Conservation (phyloP, 176 grass and related monocot species). For the Rhynchospora breviuscula region DNA sequence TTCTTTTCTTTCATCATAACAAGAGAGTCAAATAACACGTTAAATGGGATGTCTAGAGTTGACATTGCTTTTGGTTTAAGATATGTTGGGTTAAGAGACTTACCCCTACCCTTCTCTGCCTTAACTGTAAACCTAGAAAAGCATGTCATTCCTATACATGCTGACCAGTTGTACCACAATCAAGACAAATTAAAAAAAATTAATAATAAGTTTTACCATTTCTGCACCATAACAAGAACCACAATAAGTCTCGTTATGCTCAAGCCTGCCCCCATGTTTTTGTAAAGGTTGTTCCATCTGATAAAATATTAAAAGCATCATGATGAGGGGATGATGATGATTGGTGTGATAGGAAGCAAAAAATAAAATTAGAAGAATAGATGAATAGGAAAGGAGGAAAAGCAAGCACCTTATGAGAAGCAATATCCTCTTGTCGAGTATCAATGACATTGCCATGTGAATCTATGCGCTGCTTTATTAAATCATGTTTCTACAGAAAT, state of each 20-base stretch:
- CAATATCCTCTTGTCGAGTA: conserved; percentile 80
- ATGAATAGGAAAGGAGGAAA: not conserved
- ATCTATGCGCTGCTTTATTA: conserved; percentile 90
- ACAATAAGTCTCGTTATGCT: conserved; percentile 98
- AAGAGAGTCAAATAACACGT: not conserved
- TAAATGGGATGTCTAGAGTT: not conserved
- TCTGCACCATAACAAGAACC: conserved; percentile 96
- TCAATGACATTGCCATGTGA: conserved; percentile 75
- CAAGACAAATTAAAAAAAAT: not conserved
- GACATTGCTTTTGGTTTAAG: not conserved
- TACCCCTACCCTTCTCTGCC: not conserved
- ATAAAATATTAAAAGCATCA: conserved; percentile 14
- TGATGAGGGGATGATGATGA: not conserved
- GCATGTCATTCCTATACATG: not conserved
- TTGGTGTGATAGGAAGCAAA: not conserved
- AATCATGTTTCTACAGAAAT: conserved; percentile 74
- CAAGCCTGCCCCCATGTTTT: conserved; percentile 89
- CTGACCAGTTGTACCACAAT: not conserved
- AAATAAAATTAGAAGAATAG: not conserved
- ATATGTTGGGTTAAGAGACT: not conserved
- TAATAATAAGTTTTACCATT: conserved; percentile 41
- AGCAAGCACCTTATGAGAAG: conserved; percentile 60
- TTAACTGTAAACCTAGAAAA: not conserved
- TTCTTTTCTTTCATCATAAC: not conserved
- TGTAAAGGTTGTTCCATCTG: conserved; percentile 92